These are phyloP conservation scores for Stereocaulon alpinum DNA, from an alignment of 495 filamentous ascomycete species.

Conservation along the genomic window DNA sequence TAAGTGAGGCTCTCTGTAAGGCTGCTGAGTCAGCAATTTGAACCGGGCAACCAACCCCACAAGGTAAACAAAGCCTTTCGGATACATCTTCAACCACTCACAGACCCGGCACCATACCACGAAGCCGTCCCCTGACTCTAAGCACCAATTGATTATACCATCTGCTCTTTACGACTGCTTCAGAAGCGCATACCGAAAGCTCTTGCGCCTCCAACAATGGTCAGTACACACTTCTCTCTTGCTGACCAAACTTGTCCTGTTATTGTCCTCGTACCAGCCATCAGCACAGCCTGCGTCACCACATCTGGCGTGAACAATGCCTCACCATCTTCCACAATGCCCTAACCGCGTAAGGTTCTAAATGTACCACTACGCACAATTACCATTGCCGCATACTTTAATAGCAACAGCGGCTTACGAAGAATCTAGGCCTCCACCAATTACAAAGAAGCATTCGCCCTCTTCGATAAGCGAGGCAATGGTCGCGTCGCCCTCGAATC, in stretches of 20 bases:
- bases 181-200: background rate
- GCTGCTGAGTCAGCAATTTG: slow-evolving; percentile 3
- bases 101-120: background rate
- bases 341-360: too few relatives aligned
- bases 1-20: background rate
- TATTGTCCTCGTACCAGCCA: background rate
- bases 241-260: background rate
- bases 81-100: background rate
- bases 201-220: background rate
- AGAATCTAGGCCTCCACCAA: slow-evolving; percentile 79
- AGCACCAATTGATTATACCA: background rate
- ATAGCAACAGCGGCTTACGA: background rate
- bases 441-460: slow-evolving; percentile 99
- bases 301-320: too few relatives aligned
- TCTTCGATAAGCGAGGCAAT: slow-evolving; percentile 97
- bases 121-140: background rate
- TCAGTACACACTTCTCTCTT: background rate
- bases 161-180: too few relatives aligned
- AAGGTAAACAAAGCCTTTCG: slow-evolving; percentile 13
- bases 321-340: too few relatives aligned
- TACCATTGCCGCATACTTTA: too few relatives aligned
- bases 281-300: too few relatives aligned
- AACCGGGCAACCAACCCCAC: background rate
- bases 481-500: slow-evolving; percentile 76
- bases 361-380: background rate